Percentiles rank a stretch among this genome's conserved stretches.
Conservation (phyloP, 2,329 filamentous ascomycete genomes). For the Ceratocystis lukuohia region DNA sequence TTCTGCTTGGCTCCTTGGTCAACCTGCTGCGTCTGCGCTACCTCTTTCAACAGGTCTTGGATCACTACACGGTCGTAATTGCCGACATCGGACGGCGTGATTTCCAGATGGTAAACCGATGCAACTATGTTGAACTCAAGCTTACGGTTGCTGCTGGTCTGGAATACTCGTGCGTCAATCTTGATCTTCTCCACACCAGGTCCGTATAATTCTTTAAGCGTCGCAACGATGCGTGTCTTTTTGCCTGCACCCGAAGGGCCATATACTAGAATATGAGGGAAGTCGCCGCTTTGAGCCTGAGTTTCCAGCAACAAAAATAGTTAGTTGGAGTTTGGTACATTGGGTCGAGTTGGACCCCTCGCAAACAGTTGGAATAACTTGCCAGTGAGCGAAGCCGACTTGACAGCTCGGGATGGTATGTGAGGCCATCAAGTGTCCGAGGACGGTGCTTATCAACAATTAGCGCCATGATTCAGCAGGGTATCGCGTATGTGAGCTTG, state of each 20-base stretch:
- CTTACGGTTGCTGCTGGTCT: conserved; percentile 89
- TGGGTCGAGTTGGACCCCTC: not conserved
- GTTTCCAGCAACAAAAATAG: not conserved
- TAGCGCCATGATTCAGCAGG: conserved; percentile 42
- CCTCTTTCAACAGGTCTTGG: conserved; percentile 91
- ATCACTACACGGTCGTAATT: conserved; percentile 93
- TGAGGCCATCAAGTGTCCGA: conserved; percentile 60
- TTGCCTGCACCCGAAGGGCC: conserved; percentile 94
- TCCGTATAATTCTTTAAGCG: conserved; percentile 86
- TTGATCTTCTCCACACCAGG: conserved; percentile 99
- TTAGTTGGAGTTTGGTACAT: not conserved
- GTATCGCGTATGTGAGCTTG: not conserved
- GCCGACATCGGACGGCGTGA: conserved; percentile 91
- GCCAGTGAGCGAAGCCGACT: conserved; percentile 76
- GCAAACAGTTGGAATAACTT: conserved; percentile 26
- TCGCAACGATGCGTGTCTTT: conserved; percentile 93
- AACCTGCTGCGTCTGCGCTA: conserved; percentile 98
- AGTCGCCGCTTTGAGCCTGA: conserved; percentile 91
- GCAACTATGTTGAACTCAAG: conserved; percentile 98
- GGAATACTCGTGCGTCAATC: conserved; percentile 93
- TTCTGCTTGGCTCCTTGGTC: conserved; percentile 77
- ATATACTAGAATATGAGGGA: conserved; percentile 93
- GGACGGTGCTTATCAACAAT: conserved; percentile 62
- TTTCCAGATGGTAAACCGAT: conserved; percentile 95
- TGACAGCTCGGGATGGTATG: conserved; percentile 82